A percentile compares a stretch with the other conserved stretches of the same genome.
Evolutionary conservation across 805 yeast genomes (phyloP).

Genomic region (Scheffersomyces lignosus): DNA sequence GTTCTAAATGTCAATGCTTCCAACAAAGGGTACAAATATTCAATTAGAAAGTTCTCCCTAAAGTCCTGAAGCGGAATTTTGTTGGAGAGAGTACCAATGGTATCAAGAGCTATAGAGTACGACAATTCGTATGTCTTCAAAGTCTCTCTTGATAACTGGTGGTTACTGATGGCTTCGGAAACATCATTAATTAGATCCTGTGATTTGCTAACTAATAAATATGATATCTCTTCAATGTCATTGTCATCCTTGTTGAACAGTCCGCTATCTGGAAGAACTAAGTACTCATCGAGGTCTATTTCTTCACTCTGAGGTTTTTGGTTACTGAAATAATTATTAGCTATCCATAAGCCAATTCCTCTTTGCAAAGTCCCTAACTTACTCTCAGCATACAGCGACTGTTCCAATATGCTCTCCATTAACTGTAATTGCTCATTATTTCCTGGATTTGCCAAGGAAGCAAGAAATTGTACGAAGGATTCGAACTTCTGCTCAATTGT

Average conservation of each 20-base stretch:
- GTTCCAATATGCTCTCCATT: conserved; percentile 16
- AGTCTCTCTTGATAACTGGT: conserved; percentile 7
- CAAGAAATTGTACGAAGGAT: conserved; percentile 4
- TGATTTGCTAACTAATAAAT: conserved; percentile 34
- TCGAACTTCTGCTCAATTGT: conserved; percentile 20
- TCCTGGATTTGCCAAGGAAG: not conserved
- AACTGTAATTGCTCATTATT: conserved; percentile 2
- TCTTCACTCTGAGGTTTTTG: conserved; percentile 19
- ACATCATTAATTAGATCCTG: conserved; percentile 42
- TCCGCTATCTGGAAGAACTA: conserved; percentile 17
- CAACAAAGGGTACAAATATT: conserved; percentile 68
- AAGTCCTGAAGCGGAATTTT: conserved; percentile 28
- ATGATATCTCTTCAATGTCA: conserved; percentile 25
- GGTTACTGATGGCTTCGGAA: conserved; percentile 10
- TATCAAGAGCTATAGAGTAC: conserved; percentile 43
- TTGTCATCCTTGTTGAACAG: conserved; percentile 6
- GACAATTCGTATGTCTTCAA: conserved; percentile 21
- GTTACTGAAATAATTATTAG: conserved; percentile 18
- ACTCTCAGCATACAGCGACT: no score
- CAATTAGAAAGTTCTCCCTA: conserved; percentile 58
- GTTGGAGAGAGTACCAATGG: conserved; percentile 37
- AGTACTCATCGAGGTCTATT: conserved; percentile 18
- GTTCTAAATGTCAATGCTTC: conserved; percentile 63
- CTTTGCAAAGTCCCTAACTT: conserved; percentile 6
- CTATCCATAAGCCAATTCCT: conserved; percentile 33